Evolutionary conservation across 2,329 filamentous ascomycete genomes (phyloP), one percentile per base, ranked within the genome.

Genomic region (Aschersonia sp.): DNA sequence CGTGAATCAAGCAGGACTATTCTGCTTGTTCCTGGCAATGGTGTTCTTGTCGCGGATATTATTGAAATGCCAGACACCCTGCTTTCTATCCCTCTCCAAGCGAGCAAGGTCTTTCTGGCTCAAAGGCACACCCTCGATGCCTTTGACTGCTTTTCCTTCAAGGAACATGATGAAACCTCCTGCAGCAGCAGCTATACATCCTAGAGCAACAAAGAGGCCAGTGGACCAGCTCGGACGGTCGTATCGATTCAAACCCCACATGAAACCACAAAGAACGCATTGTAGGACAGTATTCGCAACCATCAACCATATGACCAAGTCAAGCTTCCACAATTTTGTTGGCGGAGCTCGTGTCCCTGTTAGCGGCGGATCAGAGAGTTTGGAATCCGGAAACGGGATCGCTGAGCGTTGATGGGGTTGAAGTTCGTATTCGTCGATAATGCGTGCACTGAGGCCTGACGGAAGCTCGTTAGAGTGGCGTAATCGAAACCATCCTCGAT

Each of bases 211-310:
- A 58, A 92, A 87, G 0, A 89, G 64, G 1, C 86, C 88, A 0
- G 85, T 89, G 9, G 80, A 76, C 86, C 86, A 94, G 29, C 77
- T 75, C 0, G 88, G 86, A n/a, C 88, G 72, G 29, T 83, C 66
- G 57, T 80, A 82, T 29, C 85, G 71, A 58, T 86, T 84, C 64
- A 85, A 70, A 2, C 77, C 80, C 85, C 85, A 94, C 88, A 94
- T 94, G 65, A 88, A 84, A 3, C 76, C 82, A 6, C 80, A 84
- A 2, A 94, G 72, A 20, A 78, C 73, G 40, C 73, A 73, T 62
- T 94, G 89, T 43, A 92, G 73, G 48, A 89, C 74, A 0, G 87
- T 92, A 58, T 94, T 94, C 67, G 71, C 73, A 3, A 88, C 74
- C 65, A 88, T 89, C 55, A 82, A 73, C 82, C 83, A 89, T 38